Evolutionary conservation across 768 basidiomycete genomes (phyloP), one percentile per base, ranked within the genome.

Genomic region (Glaciozyma antarctica): DNA sequence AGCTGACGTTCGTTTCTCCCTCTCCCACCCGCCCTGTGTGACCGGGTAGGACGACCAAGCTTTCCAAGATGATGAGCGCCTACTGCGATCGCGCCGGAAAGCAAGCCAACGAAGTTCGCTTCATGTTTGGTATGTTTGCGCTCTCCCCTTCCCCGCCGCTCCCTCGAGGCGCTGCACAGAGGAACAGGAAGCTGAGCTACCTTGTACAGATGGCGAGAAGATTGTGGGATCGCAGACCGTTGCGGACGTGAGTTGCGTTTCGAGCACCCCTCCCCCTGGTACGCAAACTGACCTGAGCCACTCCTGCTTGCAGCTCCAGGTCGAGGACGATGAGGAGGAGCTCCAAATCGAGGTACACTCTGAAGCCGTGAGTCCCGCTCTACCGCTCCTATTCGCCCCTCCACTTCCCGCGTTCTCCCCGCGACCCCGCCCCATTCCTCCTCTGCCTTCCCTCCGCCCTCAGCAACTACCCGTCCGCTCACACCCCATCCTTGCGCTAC

Each of bases 31-130:
- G 9, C 24, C 26, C 28, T 22, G 12, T 32, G 4, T 9, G 5
- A 9, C 9, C 2, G 19, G 4, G 9, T 56, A 68, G 66, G 70
- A 71, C 70, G 22, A 71, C 70, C 51, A 60, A 65, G 61, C 62
- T 71, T 15, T 32, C 30, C 41, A 71, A 71, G 61, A 71, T 71
- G 70, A 71, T 71, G 70, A 32, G n/a, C 22, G 70, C 70, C 9
- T 71, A 71, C 66, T 71, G 70, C 57, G 61, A 71, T 28, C 61
- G 70, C 5, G 70, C 70, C 0, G 70, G 70, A 16, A 71, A 71
- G 60, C 16, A 41, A 12, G 9, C 65, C 13, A 55, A 13, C 16
- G 70, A 71, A 52, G 64, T 71, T 21, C 53, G 70, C 34, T 71
- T 71, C 66, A 68, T 66, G 61, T 62, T 58, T 44, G 70, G 70